A percentile compares a stretch with the other conserved stretches of the same genome.
Conservation (phyloP, 371 early-diverging fungal species). For the Mortierella sp. region DNA sequence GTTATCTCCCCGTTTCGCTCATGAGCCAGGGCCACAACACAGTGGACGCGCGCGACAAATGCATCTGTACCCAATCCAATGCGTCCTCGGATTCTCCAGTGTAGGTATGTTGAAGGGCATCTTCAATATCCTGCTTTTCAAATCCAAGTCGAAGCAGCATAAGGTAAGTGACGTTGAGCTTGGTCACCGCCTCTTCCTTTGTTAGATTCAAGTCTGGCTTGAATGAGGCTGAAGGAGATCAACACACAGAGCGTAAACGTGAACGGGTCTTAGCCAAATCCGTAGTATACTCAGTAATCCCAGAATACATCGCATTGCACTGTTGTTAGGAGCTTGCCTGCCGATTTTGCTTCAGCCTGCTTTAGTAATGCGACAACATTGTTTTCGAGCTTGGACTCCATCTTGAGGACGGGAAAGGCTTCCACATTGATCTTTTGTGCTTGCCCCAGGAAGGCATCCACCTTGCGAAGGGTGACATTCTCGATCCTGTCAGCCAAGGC, state of each 20-base stretch:
- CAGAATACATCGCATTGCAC: background rate
- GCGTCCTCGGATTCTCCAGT: conserved; percentile 61
- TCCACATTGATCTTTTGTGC: conserved; percentile 50
- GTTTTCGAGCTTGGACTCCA: conserved; percentile 48
- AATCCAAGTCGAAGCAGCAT: conserved; percentile 63
- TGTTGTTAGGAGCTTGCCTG: conserved; percentile 20
- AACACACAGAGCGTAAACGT: background rate
- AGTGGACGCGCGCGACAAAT: no score
- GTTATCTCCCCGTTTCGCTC: no score
- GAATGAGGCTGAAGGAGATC: conserved; percentile 23
- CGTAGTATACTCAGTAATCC: background rate
- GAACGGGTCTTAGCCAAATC: background rate
- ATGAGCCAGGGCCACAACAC: no score
- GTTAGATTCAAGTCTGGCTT: conserved; percentile 28
- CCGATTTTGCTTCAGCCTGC: conserved; percentile 40
- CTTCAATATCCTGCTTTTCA: conserved; percentile 57
- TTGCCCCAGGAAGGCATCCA: conserved; percentile 49
- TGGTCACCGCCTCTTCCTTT: conserved; percentile 57
- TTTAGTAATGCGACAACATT: conserved; percentile 43
- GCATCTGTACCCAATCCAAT: conserved; percentile 73
- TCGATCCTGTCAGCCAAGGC: conserved; percentile 46
- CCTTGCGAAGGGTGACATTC: conserved; percentile 31
- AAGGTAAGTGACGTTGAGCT: conserved; percentile 64
- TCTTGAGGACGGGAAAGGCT: conserved; percentile 44
- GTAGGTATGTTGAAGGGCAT: conserved; percentile 58